These are phyloP conservation scores for Fraxinus angustifolia DNA, from an alignment of 305 asterid genomes.

Conservation along the genomic window DNA sequence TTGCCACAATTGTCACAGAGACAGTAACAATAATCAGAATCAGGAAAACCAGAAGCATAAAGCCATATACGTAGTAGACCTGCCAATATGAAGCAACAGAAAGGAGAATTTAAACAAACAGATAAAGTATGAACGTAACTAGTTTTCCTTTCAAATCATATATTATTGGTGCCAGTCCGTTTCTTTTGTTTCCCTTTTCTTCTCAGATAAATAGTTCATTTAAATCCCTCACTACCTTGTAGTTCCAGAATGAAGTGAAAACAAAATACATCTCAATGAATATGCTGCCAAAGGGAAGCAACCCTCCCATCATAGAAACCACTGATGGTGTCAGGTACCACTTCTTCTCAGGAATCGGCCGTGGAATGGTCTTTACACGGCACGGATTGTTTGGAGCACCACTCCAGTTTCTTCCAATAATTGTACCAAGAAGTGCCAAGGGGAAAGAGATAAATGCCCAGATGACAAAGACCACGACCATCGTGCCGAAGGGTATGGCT, in stretches of 20 bases:
- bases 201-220: not conserved
- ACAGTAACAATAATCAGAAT: conserved; percentile 58
- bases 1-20: conserved; percentile 61
- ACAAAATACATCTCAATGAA: conserved; percentile 60
- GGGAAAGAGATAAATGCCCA: conserved; percentile 58
- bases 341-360: conserved; percentile 54
- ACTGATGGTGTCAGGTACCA: conserved; percentile 58
- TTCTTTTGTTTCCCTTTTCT: not conserved
- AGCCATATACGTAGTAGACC: conserved; percentile 68
- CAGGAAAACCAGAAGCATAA: conserved; percentile 61
- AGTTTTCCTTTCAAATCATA: not conserved
- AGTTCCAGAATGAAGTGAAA: conserved; percentile 61
- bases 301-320: conserved; percentile 55
- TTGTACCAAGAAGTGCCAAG: conserved; percentile 53
- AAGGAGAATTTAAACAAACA: not conserved
- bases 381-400: conserved; percentile 60
- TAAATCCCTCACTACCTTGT: conserved; percentile 37
- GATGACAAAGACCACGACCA: conserved; percentile 49
- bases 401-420: conserved; percentile 54
- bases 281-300: conserved; percentile 56
- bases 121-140: not conserved
- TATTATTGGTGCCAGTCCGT: not conserved
- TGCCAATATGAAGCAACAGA: conserved; percentile 20
- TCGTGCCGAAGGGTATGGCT: conserved; percentile 58
- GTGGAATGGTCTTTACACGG: conserved; percentile 59